A percentile compares a stretch with the other conserved stretches of the same genome.
phyloP scores from a whole-genome alignment of 164 flowering plant species.

The Magnolia kwangsiensis region DNA sequence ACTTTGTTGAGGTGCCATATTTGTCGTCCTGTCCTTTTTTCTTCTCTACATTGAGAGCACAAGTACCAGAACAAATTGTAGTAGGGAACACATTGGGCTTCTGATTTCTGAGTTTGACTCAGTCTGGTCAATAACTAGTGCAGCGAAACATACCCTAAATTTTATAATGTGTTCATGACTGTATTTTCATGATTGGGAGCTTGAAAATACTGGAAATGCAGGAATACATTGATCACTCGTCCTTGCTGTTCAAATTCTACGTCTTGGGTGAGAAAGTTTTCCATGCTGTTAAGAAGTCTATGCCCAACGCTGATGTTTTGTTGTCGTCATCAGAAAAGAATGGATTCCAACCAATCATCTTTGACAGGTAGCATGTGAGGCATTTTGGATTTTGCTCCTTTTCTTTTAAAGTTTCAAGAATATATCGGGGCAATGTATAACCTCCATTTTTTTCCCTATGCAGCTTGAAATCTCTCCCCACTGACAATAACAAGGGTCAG shows the following conservation, averaged over 20 bases:
- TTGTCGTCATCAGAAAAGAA: conserved; percentile 45
- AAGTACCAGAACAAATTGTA: neutral
- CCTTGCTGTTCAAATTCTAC: conserved; percentile 72
- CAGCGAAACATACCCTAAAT: too few species aligned
- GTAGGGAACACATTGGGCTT: neutral
- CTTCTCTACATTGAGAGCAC: neutral
- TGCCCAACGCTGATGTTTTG: conserved; percentile 56
- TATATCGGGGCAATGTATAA: neutral
- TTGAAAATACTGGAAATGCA: conserved; percentile 34
- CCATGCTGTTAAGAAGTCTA: conserved; percentile 78
- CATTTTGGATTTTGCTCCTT: neutral
- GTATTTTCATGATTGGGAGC: neutral
- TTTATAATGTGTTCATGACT: neutral
- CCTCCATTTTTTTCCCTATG: conserved; percentile 6
- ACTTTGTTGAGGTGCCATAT: neutral
- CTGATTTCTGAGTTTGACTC: too few species aligned
- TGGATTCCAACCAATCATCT: conserved; percentile 53
- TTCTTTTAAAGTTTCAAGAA: neutral
- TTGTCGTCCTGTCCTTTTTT: neutral
- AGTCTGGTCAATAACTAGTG: too few species aligned
- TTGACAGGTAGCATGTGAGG: conserved; percentile 60
- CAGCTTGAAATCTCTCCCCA: conserved; percentile 91
- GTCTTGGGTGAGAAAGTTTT: conserved; percentile 74
- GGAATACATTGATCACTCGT: conserved; percentile 92
- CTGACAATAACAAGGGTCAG: conserved; percentile 24